phyloP scores from a whole-genome alignment of 257 asterid species.

The Coffea canephora region DNA sequence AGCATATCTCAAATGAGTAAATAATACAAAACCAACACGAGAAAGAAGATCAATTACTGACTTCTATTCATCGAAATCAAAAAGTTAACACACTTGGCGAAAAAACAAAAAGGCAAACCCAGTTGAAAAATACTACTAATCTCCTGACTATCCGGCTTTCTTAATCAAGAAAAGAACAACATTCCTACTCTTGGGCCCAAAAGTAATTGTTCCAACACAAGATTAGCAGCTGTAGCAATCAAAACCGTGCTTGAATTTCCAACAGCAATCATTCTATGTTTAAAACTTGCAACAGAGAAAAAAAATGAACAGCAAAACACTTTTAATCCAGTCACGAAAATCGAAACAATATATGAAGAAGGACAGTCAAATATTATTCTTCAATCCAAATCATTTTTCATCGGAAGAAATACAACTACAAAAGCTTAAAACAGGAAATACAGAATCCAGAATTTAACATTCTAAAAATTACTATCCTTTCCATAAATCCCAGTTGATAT shows the following conservation, averaged over 20 bases:
- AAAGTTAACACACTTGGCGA: not conserved
- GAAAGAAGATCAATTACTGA: not conserved
- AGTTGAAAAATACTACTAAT: not conserved
- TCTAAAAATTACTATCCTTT: not conserved
- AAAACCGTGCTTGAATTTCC: not conserved
- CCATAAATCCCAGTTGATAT: not conserved
- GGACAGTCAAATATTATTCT: not conserved
- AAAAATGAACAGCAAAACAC: not conserved
- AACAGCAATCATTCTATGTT: not conserved
- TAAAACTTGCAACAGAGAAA: not conserved
- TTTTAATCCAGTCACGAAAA: not conserved
- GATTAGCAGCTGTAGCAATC: not conserved
- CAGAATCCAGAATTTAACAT: not conserved
- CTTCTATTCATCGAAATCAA: not conserved
- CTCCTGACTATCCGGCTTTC: not conserved
- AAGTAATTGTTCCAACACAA: not conserved
- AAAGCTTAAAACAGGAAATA: not conserved
- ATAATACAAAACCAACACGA: not conserved
- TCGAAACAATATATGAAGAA: conserved; percentile 1
- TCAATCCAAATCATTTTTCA: not conserved
- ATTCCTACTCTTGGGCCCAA: not conserved
- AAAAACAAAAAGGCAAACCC: not conserved
- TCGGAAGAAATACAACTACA: conserved; percentile 5
- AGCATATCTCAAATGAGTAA: not conserved
- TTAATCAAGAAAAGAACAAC: not conserved